These are phyloP conservation scores for Sphagnum contortum DNA, from an alignment of 225 moss, liverwort and hornwort species.

Conservation along the genomic window DNA sequence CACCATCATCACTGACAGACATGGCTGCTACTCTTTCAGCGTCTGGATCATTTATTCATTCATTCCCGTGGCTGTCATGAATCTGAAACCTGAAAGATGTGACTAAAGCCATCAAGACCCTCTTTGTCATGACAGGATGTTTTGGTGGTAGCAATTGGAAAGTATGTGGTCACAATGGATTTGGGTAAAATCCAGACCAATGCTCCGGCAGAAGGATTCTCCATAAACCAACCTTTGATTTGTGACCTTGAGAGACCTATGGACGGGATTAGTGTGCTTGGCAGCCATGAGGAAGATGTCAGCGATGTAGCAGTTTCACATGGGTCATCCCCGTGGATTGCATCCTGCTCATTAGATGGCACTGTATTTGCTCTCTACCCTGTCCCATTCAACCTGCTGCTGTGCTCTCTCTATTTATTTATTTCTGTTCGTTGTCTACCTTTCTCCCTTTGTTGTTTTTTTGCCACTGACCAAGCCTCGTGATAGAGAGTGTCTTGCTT, in stretches of 20 bases:
- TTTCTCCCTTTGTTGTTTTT: too few relatives aligned
- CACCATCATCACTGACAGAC: too few relatives aligned
- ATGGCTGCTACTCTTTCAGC: too few relatives aligned
- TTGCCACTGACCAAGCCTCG: too few relatives aligned
- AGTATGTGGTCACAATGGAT: conserved; percentile 45
- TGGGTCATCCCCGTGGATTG: conserved; percentile 33
- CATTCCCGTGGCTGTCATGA: too few relatives aligned
- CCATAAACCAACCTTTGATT: conserved; percentile 22
- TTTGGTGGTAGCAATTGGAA: conserved; percentile 49
- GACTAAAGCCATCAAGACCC: too few relatives aligned
- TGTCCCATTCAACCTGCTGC: too few relatives aligned
- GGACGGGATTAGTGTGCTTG: conserved; percentile 44
- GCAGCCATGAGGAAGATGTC: conserved; percentile 33
- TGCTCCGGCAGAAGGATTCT: conserved; percentile 40
- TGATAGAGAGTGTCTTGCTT: too few relatives aligned
- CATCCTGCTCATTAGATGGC: conserved; percentile 51
- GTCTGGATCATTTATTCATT: too few relatives aligned
- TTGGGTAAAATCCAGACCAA: conserved; percentile 19
- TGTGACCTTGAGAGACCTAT: conserved; percentile 36
- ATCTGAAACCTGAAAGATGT: too few relatives aligned
- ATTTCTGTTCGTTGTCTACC: too few relatives aligned
- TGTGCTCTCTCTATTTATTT: too few relatives aligned
- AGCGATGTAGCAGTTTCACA: conserved; percentile 43
- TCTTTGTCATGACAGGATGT: conserved; percentile 21
- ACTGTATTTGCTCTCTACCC: conserved; percentile 12